A percentile compares a stretch with the other conserved stretches of the same genome.
Conservation (phyloP, 192 early-diverging fungal genomes). For the Entomortierella beljakovae region DNA sequence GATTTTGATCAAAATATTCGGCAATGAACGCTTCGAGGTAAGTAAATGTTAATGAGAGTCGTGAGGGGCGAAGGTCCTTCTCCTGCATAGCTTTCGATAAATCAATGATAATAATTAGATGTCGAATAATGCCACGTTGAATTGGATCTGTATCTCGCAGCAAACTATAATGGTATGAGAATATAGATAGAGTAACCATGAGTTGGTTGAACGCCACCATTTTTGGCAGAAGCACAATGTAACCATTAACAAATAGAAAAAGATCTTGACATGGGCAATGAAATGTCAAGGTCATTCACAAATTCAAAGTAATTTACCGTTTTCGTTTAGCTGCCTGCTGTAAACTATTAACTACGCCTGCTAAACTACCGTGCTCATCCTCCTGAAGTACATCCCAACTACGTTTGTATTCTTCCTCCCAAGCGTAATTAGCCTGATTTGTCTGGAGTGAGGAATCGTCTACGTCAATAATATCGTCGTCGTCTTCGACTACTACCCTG, state of each 20-base stretch:
- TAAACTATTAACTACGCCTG: constrained; percentile 77
- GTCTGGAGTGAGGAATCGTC: constrained; percentile 63
- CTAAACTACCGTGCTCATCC: constrained; percentile 85
- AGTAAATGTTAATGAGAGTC: constrained; percentile 78
- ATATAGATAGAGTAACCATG: background rate
- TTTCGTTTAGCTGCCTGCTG: constrained; percentile 78
- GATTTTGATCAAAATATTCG: constrained; percentile 98
- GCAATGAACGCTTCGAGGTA: constrained; percentile 77
- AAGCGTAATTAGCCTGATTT: constrained; percentile 79
- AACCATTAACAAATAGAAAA: no score
- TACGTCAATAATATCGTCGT: constrained; percentile 68
- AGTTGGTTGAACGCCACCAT: constrained; percentile 23
- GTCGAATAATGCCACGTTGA: constrained; percentile 87
- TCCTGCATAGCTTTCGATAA: constrained; percentile 87
- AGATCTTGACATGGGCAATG: no score
- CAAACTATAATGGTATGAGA: constrained; percentile 6
- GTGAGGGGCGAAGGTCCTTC: constrained; percentile 84
- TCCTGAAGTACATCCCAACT: constrained; percentile 96
- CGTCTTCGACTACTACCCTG: constrained; percentile 33
- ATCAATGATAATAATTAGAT: constrained; percentile 86
- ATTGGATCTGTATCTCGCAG: constrained; percentile 77
- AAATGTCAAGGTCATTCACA: no score
- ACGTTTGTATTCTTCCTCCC: constrained; percentile 98
- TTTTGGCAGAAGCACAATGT: no score
- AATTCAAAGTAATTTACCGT: constrained; percentile 49